These are phyloP conservation scores for Aspergillus taichungensis DNA, from an alignment of 495 filamentous ascomycete genomes.

Conservation along the genomic window DNA sequence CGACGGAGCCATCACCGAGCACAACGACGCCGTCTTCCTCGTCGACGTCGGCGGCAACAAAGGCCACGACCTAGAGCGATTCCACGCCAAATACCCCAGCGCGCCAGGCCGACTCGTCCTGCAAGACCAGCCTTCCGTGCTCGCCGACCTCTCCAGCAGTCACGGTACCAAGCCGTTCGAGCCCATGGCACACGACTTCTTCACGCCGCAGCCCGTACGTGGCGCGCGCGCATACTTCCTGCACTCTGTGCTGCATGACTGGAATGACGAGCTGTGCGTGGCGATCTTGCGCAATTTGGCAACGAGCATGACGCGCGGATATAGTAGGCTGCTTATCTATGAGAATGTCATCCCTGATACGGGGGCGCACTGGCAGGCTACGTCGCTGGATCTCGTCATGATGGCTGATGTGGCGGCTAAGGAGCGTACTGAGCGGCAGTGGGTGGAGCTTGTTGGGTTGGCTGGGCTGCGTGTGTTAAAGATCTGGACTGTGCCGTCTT, in stretches of 20 bases:
- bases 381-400: slow-evolving; percentile 24
- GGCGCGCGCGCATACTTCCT: slow-evolving; percentile 29
- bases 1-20: slow-evolving; percentile 4
- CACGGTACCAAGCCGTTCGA: slow-evolving; percentile 8
- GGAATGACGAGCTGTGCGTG: too few relatives aligned
- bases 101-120: neutral
- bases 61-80: neutral
- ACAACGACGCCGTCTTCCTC: slow-evolving; percentile 9
- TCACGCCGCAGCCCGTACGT: slow-evolving; percentile 41
- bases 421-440: slow-evolving; percentile 29
- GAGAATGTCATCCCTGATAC: neutral
- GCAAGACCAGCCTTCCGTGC: neutral
- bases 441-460: slow-evolving; percentile 23
- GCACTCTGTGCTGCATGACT: slow-evolving; percentile 38
- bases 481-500: too few relatives aligned
- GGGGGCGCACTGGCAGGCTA: slow-evolving; percentile 11
- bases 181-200: slow-evolving; percentile 39
- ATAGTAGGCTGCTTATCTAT: too few relatives aligned
- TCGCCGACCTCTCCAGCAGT: neutral
- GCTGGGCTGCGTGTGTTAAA: slow-evolving; percentile 22
- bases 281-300: too few relatives aligned
- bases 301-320: too few relatives aligned
- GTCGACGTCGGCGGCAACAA: neutral
- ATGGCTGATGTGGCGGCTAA: slow-evolving; percentile 19
- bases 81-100: neutral